phyloP scores from a whole-genome alignment of 306 rosid species.

The Cyclanthera cordifolia region DNA sequence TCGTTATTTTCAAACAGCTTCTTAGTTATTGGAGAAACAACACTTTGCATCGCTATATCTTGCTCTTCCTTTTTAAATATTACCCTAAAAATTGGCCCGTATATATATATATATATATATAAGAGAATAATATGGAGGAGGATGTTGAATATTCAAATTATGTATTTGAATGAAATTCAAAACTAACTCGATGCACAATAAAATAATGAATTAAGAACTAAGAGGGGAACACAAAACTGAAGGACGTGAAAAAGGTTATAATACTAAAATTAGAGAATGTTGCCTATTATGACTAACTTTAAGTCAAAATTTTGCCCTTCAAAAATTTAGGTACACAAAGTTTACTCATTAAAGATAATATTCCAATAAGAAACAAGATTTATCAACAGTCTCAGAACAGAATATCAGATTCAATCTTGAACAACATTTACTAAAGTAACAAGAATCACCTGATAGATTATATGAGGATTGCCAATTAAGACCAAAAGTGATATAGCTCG shows the following conservation, averaged over 20 bases:
- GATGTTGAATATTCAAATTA: background rate
- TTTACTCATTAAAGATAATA: background rate
- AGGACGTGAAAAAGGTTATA: too few species aligned
- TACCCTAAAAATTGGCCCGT: background rate
- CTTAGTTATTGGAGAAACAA: background rate
- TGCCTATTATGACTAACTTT: too few species aligned
- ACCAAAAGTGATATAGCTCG: conserved; percentile 78
- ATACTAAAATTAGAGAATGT: too few species aligned
- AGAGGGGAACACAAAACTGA: background rate
- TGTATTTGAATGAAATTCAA: background rate
- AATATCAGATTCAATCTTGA: background rate
- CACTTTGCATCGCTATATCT: background rate
- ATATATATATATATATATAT: too few species aligned
- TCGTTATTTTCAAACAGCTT: background rate
- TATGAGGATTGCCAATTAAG: conserved; percentile 84
- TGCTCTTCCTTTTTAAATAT: background rate
- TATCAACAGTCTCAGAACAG: background rate
- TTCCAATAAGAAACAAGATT: background rate
- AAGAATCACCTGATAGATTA: conserved; percentile 60
- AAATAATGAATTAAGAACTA: background rate
- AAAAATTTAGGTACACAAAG: background rate
- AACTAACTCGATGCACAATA: background rate
- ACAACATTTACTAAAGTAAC: conserved; percentile 10
- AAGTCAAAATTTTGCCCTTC: background rate
- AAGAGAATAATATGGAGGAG: background rate